Percentiles rank a stretch among this genome's conserved stretches.
Evolutionary conservation across 225 moss, liverwort and hornwort species (phyloP).

Genomic region (Antitrichia curtipendula): DNA sequence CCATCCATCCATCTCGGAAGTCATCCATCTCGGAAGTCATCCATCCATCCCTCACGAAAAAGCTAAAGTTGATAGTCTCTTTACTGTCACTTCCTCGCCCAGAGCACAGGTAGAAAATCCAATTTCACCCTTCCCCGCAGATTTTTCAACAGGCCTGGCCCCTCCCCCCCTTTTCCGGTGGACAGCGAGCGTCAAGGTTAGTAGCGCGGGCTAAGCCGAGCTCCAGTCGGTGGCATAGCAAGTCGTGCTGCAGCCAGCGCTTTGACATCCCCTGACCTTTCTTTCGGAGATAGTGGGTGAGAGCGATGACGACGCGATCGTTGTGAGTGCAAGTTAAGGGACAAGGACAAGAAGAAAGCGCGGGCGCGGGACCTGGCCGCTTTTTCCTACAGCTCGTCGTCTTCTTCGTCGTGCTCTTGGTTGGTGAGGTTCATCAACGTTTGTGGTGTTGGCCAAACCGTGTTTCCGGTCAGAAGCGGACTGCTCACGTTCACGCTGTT

Average conservation of each 20-base stretch:
- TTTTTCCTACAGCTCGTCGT: background rate
- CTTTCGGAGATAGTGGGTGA: background rate
- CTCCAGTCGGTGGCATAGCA: constrained; percentile 1
- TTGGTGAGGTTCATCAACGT: background rate
- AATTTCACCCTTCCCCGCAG: background rate
- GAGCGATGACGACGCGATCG: background rate
- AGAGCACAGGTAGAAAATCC: background rate
- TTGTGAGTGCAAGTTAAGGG: background rate
- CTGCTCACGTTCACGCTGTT: background rate
- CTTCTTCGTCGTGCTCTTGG: background rate
- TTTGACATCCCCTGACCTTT: background rate
- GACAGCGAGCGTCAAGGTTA: background rate
- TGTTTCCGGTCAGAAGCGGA: background rate
- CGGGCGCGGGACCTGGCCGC: background rate
- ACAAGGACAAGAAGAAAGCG: background rate
- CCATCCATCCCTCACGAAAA: background rate
- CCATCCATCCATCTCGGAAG: background rate
- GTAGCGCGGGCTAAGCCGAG: background rate
- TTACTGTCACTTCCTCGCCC: background rate
- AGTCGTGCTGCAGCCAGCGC: background rate
- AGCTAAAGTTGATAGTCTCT: background rate
- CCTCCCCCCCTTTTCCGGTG: background rate
- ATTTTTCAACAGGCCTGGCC: background rate
- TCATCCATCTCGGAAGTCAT: background rate
- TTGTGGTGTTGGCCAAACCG: background rate